phyloP scores from a whole-genome alignment of 768 basidiomycete species.

The Termitomyces sp. region DNA sequence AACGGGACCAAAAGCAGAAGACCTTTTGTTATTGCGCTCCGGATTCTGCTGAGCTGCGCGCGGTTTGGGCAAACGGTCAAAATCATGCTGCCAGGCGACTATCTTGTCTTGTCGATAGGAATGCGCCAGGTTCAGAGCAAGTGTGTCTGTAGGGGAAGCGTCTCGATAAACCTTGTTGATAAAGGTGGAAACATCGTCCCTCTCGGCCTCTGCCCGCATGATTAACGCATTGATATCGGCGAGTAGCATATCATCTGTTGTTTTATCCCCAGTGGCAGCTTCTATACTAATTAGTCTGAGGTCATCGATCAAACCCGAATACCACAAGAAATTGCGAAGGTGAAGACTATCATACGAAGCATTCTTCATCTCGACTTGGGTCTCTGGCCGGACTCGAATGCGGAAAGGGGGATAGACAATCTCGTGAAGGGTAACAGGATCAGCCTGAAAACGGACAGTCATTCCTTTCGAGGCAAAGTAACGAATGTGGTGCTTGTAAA shows the following conservation, averaged over 20 bases:
- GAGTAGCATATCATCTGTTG: slow-evolving; percentile 56
- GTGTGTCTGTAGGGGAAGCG: slow-evolving; percentile 75
- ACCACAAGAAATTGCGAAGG: slow-evolving; percentile 68
- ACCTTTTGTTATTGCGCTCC: slow-evolving; percentile 46
- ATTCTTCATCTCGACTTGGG: slow-evolving; percentile 87
- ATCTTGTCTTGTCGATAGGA: slow-evolving; percentile 88
- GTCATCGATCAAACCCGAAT: slow-evolving; percentile 68
- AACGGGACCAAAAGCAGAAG: slow-evolving; percentile 64
- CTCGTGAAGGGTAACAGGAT: slow-evolving; percentile 78
- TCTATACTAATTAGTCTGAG: slow-evolving; percentile 74
- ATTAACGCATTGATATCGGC: slow-evolving; percentile 64
- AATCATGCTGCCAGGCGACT: slow-evolving; percentile 95
- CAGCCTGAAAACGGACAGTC: slow-evolving; percentile 85
- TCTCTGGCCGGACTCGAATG: slow-evolving; percentile 81
- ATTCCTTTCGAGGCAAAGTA: slow-evolving; percentile 83
- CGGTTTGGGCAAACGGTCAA: slow-evolving; percentile 76
- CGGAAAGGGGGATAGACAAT: slow-evolving; percentile 85
- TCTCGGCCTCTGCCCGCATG: slow-evolving; percentile 67
- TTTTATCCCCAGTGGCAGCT: slow-evolving; percentile 73
- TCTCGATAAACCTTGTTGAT: slow-evolving; percentile 80
- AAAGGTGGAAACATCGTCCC: slow-evolving; percentile 62
- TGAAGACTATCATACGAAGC: slow-evolving; percentile 78
- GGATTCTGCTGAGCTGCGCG: slow-evolving; percentile 38
- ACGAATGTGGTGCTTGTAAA: slow-evolving; percentile 87
- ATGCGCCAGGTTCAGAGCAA: slow-evolving; percentile 82